A percentile compares a stretch with the other conserved stretches of the same genome.
Evolutionary conservation across 371 early-diverging fungal species (phyloP).

Genomic region (Mucor lusitanicus): DNA sequence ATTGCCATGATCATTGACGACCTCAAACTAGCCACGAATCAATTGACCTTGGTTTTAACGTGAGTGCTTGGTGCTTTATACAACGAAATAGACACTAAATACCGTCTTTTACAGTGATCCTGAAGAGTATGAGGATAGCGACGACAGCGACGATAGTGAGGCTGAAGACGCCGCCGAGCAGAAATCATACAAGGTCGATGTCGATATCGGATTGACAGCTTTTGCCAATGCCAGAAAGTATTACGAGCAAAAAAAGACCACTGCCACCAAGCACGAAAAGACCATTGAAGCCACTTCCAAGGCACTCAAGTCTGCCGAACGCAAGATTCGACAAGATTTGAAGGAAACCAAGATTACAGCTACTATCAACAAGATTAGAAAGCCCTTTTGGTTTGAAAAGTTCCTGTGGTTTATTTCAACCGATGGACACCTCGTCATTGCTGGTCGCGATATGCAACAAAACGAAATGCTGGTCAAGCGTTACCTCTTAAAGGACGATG

Average conservation of each 20-base stretch:
- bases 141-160: conserved; percentile 18
- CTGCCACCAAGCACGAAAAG: conserved; percentile 87
- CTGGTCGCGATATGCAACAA: conserved; percentile 96
- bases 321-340: conserved; percentile 83
- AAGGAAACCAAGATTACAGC: conserved; percentile 74
- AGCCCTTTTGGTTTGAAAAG: conserved; percentile 99
- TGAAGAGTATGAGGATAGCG: conserved; percentile 29
- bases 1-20: conserved; percentile 75
- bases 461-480: conserved; percentile 97
- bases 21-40: conserved; percentile 76
- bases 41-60: conserved; percentile 63
- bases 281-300: conserved; percentile 82
- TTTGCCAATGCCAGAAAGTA: conserved; percentile 92
- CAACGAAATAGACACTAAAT: neutral
- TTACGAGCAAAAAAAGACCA: conserved; percentile 83
- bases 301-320: conserved; percentile 89
- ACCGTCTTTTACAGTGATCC: conserved; percentile 32
- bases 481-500: conserved; percentile 79
- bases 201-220: conserved; percentile 86
- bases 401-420: conserved; percentile 98
- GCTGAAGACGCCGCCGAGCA: conserved; percentile 26
- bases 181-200: conserved; percentile 63
- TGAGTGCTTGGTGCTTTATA: conserved; percentile 12
- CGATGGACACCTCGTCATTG: conserved; percentile 94
- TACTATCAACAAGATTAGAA: conserved; percentile 84